phyloP scores from a whole-genome alignment of 805 yeast species.

The Suhomyces sp. region DNA sequence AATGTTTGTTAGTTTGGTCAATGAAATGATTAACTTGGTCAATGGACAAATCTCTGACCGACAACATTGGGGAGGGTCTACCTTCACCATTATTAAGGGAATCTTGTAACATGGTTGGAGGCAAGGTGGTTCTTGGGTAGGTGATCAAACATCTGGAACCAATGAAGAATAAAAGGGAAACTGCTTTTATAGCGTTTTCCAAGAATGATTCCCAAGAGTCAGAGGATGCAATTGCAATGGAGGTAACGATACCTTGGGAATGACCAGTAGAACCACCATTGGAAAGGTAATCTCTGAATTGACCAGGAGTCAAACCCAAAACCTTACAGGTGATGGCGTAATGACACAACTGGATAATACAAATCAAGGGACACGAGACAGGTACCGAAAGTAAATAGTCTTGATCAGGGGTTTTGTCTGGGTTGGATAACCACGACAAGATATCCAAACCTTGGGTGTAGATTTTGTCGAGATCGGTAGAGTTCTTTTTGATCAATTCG shows the following conservation, averaged over 20 bases:
- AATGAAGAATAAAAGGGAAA: conserved; percentile 83
- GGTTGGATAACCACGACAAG: conserved; percentile 80
- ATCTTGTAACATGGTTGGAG: conserved; percentile 91
- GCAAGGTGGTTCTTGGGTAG: conserved; percentile 90
- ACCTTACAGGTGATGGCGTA: conserved; percentile 84
- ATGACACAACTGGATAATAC: conserved; percentile 93
- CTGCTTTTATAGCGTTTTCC: conserved; percentile 69
- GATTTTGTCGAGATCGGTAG: conserved; percentile 58
- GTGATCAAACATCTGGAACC: conserved; percentile 89
- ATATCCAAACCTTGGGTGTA: conserved; percentile 93
- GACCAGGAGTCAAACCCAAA: conserved; percentile 87
- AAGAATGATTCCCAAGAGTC: conserved; percentile 84
- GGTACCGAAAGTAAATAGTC: conserved; percentile 90
- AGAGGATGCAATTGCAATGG: conserved; percentile 81
- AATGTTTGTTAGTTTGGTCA: conserved; percentile 85
- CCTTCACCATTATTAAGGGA: conserved; percentile 94
- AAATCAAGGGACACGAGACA: conserved; percentile 94
- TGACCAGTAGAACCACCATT: conserved; percentile 76
- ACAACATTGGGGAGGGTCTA: conserved; percentile 94
- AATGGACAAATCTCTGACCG: conserved; percentile 81
- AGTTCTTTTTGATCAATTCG: conserved; percentile 67
- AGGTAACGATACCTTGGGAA: conserved; percentile 89
- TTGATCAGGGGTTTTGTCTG: conserved; percentile 83
- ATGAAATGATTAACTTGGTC: conserved; percentile 78
- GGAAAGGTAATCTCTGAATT: conserved; percentile 62